These are phyloP conservation scores for Chamaecyparis obtusa DNA, from an alignment of 75 land plant species.

Conservation along the genomic window DNA sequence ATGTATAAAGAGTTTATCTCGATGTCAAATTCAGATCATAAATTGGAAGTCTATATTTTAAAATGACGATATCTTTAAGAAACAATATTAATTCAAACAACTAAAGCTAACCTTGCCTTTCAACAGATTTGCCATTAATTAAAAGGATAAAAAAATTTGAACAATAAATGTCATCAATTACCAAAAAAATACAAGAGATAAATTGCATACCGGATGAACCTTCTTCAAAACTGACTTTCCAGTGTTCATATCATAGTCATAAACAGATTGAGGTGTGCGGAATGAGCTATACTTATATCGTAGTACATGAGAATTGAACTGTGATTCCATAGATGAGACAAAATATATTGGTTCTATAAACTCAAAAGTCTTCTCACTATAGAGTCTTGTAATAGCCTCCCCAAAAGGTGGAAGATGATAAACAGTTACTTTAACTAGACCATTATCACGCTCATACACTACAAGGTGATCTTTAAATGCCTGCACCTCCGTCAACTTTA, in stretches of 20 bases:
- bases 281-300: constrained; percentile 88
- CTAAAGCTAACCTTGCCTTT: not conserved
- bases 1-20: not conserved
- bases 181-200: not conserved
- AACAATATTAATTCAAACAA: not conserved
- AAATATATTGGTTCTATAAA: constrained; percentile 85
- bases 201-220: constrained; percentile 53
- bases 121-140: not conserved
- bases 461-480: constrained; percentile 76
- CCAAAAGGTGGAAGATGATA: constrained; percentile 78
- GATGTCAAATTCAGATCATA: not conserved
- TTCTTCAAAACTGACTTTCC: constrained; percentile 84
- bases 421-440: constrained; percentile 55
- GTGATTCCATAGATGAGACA: constrained; percentile 45
- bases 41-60: not conserved
- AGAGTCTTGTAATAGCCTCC: constrained; percentile 50
- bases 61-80: not conserved
- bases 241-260: constrained; percentile 93
- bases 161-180: not conserved
- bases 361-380: constrained; percentile 54
- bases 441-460: constrained; percentile 80
- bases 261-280: constrained; percentile 81
- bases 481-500: constrained; percentile 77
- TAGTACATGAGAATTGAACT: constrained; percentile 70
- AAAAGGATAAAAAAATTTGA: not conserved